Percentiles rank a stretch among this genome's conserved stretches.
Conservation (phyloP, 768 basidiomycete species). For the Rhodotorula kratochvilovae region DNA sequence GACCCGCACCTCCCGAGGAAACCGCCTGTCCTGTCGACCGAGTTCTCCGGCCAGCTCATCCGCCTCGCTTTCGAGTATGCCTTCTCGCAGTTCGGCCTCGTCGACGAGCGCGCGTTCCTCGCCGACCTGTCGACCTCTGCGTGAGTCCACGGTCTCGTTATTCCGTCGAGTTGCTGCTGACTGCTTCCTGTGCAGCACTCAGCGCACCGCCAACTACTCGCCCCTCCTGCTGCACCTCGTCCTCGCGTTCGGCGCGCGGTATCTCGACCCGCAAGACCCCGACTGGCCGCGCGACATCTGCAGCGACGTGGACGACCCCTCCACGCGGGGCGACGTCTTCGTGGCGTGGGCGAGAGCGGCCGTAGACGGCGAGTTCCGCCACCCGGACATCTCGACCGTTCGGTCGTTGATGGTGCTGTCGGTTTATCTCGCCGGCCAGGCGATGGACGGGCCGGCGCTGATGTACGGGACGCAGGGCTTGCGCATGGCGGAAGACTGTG, state of each 20-base stretch:
- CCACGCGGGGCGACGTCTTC: conserved; percentile 17
- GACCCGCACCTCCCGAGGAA: conserved; percentile 7
- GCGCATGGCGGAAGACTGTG: conserved; percentile 8
- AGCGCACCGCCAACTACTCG: conserved; percentile 2
- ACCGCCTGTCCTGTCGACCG: not conserved
- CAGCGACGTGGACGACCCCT: not conserved
- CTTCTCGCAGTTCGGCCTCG: conserved; percentile 11
- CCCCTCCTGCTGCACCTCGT: conserved; percentile 9
- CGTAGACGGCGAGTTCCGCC: conserved; percentile 6
- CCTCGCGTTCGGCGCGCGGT: conserved; percentile 11
- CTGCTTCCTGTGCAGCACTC: not conserved
- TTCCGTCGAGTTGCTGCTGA: no score
- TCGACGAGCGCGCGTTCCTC: conserved; percentile 1
- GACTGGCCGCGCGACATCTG: conserved; percentile 2
- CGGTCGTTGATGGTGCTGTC: not conserved
- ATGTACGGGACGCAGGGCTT: conserved; percentile 2
- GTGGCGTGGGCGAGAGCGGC: not conserved
- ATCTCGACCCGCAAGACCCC: conserved; percentile 11
- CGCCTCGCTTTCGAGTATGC: conserved; percentile 11
- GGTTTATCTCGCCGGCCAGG: conserved; percentile 3
- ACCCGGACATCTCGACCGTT: conserved; percentile 9
- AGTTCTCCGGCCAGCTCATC: not conserved
- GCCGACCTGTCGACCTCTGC: not conserved
- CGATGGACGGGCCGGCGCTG: not conserved
- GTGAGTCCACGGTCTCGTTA: no score